Conservation (phyloP, 208 protist species). For the Leishmania arabica region DNA sequence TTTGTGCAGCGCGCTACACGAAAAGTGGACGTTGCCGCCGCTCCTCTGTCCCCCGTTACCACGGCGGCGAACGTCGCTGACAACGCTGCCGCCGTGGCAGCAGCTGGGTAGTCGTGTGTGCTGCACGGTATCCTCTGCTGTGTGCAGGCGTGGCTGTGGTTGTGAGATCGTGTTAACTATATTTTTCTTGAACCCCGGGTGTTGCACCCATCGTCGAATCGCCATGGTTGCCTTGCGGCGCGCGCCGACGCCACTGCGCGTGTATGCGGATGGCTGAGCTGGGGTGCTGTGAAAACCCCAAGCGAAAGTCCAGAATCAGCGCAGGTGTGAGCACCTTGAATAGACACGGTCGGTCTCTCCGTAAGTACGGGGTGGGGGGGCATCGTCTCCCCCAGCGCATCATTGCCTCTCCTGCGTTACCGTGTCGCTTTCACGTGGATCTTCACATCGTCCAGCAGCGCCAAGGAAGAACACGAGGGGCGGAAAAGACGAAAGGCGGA, state of each 20-base stretch:
- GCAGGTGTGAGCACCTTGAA: background rate
- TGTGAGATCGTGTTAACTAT: background rate
- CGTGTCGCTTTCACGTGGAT: background rate
- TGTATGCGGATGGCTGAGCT: background rate
- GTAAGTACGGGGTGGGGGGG: background rate
- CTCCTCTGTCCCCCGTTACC: background rate
- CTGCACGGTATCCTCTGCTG: background rate
- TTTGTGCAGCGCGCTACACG: conserved; percentile 43
- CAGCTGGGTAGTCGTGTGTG: background rate
- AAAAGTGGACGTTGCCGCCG: conserved; percentile 4
- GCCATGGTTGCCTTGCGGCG: background rate
- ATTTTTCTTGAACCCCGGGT: background rate
- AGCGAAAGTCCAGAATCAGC: background rate
- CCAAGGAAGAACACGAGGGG: background rate
- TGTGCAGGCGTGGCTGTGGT: background rate
- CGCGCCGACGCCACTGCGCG: background rate
- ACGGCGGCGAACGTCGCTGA: background rate
- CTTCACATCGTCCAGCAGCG: background rate
- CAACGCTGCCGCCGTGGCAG: conserved; percentile 4
- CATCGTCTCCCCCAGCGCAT: background rate
- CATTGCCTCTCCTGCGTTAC: background rate
- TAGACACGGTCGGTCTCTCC: background rate
- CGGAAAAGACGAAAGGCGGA: background rate
- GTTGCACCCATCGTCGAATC: background rate
- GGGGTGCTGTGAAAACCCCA: background rate